Base-by-base conservation (phyloP, 2,329 filamentous ascomycete species). In the Escovopsis sp. region DNA sequence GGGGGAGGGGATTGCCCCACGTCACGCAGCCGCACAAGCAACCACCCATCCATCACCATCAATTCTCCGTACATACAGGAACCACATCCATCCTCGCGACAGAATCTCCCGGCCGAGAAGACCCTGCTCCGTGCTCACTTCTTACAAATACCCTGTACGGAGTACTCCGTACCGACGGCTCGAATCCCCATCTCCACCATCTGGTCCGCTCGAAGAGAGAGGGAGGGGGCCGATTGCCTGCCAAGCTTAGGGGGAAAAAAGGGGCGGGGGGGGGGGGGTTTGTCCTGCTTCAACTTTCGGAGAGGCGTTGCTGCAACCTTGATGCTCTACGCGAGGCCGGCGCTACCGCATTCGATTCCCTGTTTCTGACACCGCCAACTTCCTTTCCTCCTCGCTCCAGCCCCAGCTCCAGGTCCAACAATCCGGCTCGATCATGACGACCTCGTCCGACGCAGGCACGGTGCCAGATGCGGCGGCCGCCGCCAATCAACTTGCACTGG, bases 401-500 rank as follows among this genome's bases (percentile, higher is more conserved):
- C 36, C 18, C 28, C 23, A 30, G 37, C 38, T 32, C 37, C n/a
- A 19, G 23, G 9, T 33, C 12, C 28, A 42, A 26, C 41, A 23
- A 45, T 43, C 39, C 41, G 28, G 6, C 28, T 30, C 28, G 28
- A 30, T 10, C 28, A 30, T 30, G 28, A 30, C 28, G 10, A 30
- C 6, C 10, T 6, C 42, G 18, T 33, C 48, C 41, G 45, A 56
- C 39, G 45, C 51, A 47, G 38, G 49, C 35, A 40, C 36, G 36
- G 43, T 48, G 26, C 43, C 50, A 32, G 49, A 53, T 41, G 49
- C 48, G 42, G 45, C 45, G 33, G 45, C 45, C 33, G 46, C 46
- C 41, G 49, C 45, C 30, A 49, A 47, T 40, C 53, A 58, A 34
- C 61, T 62, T 43, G 53, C 57, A 8, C 62, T 62, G 59, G 65